Conservation (phyloP, 2,329 filamentous ascomycete species). For the Alternaria rosae region DNA sequence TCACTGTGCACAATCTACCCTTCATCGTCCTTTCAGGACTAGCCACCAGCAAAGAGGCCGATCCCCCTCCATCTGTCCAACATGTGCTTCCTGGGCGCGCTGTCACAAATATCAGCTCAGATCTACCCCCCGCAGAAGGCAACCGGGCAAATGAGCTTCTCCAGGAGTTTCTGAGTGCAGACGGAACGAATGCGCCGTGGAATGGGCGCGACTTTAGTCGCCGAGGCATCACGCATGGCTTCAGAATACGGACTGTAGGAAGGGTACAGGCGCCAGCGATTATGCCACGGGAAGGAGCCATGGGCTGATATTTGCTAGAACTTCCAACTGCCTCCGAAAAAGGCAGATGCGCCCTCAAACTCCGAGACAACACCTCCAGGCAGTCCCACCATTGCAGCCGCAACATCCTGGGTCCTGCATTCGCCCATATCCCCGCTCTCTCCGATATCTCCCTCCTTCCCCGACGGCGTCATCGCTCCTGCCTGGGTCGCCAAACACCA, state of each 20-base stretch:
- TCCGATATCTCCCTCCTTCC: constrained; percentile 81
- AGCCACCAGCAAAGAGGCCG: constrained; percentile 39
- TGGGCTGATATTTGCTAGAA: constrained; percentile 50
- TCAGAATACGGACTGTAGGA: constrained; percentile 76
- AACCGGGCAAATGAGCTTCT: constrained; percentile 71
- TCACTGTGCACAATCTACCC: constrained; percentile 86
- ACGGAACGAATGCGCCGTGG: constrained; percentile 73
- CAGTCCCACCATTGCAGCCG: constrained; percentile 61
- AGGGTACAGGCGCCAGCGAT: constrained; percentile 67
- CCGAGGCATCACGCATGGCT: constrained; percentile 60
- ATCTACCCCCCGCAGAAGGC: constrained; percentile 71
- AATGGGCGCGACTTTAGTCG: constrained; percentile 62
- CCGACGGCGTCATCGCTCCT: constrained; percentile 84
- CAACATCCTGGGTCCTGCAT: constrained; percentile 67
- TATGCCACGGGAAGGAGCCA: constrained; percentile 16
- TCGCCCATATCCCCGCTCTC: constrained; percentile 92
- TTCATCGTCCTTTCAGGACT: constrained; percentile 84
- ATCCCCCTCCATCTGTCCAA: constrained; percentile 56
- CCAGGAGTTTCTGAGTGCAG: constrained; percentile 69
- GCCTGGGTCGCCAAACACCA: constrained; percentile 92
- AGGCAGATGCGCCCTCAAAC: constrained; percentile 66
- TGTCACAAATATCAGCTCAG: constrained; percentile 71
- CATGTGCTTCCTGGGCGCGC: constrained; percentile 52
- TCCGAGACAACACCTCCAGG: constrained; percentile 60
- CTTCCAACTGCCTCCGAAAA: constrained; percentile 67